These are phyloP conservation scores for Hyaloscypha variabilis DNA, from an alignment of 495 filamentous ascomycete genomes.

Conservation along the genomic window DNA sequence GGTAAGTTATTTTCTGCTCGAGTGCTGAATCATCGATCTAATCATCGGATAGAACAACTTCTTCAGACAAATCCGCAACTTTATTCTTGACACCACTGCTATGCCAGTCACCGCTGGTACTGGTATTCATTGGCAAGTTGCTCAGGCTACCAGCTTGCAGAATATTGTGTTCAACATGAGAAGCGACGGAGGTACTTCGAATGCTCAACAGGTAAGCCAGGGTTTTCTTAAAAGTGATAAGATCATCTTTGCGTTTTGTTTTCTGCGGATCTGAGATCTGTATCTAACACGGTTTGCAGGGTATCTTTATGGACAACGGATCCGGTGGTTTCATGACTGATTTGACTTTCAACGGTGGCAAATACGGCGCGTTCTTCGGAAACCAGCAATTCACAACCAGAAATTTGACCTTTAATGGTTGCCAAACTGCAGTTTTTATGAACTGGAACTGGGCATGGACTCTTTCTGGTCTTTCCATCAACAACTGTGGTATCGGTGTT, in stretches of 20 bases:
- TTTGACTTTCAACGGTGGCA: slow-evolving; percentile 85
- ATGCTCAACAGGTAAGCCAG: slow-evolving; percentile 66
- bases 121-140: slow-evolving; percentile 98
- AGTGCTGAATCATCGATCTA: slow-evolving; percentile 3
- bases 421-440: slow-evolving; percentile 87
- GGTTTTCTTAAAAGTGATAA: neutral
- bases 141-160: slow-evolving; percentile 89
- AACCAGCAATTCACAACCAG: slow-evolving; percentile 96
- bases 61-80: slow-evolving; percentile 94
- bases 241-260: neutral
- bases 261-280: neutral
- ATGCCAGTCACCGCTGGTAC: slow-evolving; percentile 66
- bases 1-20: neutral
- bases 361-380: slow-evolving; percentile 82
- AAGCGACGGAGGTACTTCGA: slow-evolving; percentile 64
- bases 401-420: slow-evolving; percentile 87
- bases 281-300: slow-evolving; percentile 60
- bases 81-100: slow-evolving; percentile 81
- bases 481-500: slow-evolving; percentile 77
- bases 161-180: slow-evolving; percentile 92
- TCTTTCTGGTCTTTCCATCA: slow-evolving; percentile 79
- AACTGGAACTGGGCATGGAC: slow-evolving; percentile 63
- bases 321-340: slow-evolving; percentile 88
- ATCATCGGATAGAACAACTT: slow-evolving; percentile 79
- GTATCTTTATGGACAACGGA: slow-evolving; percentile 98